Base-by-base conservation (phyloP, 495 filamentous ascomycete species). In the Tuber magnatum region DNA sequence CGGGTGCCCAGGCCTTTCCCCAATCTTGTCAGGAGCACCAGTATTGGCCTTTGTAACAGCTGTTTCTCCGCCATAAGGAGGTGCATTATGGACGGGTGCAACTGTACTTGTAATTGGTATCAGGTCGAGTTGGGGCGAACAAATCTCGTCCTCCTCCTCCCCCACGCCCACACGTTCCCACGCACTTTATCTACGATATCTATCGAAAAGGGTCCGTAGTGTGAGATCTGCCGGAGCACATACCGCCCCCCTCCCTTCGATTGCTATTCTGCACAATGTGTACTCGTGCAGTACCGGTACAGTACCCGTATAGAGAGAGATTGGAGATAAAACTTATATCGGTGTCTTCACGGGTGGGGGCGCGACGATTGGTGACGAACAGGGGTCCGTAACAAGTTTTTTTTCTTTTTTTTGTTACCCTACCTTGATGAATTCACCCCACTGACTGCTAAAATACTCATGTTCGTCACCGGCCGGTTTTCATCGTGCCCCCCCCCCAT, bases 141-240 rank as follows among this genome's bases (percentile, higher is more conserved):
- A 3, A 61, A 61, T 61, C 51, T 61, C 10, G 51, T n/a, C n/a
- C n/a, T 4, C 51, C n/a, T 16, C 28, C 51, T n/a, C n/a, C n/a
- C n/a, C 51, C 10, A 12, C 51, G 10, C 48, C 48, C 6, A 51
- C 8, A 22, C 46, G 42, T 43, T 43, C 14, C 46, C 14, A 32
- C 51, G 12, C 51, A 61, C 51, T 61, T 61, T 61, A 61, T 61
- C 51, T 61, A 61, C 51, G n/a, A 61, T 61, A 32, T 28, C 51
- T 61, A 61, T 32, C 8, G 28, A 61, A 61, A 61, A 61, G 32
- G 51, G n/a, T 28, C 51, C 51, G n/a, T 16, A 32, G n/a, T 61
- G 51, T 16, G 51, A 61, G 51, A 61, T 61, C n/a, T 61, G 32
- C 51, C 51, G n/a, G 51, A 61, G n/a, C 16, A 61, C 51, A 28